A percentile compares a stretch with the other conserved stretches of the same genome.
Conservation (phyloP, 768 basidiomycete species). For the Mycena crocata region DNA sequence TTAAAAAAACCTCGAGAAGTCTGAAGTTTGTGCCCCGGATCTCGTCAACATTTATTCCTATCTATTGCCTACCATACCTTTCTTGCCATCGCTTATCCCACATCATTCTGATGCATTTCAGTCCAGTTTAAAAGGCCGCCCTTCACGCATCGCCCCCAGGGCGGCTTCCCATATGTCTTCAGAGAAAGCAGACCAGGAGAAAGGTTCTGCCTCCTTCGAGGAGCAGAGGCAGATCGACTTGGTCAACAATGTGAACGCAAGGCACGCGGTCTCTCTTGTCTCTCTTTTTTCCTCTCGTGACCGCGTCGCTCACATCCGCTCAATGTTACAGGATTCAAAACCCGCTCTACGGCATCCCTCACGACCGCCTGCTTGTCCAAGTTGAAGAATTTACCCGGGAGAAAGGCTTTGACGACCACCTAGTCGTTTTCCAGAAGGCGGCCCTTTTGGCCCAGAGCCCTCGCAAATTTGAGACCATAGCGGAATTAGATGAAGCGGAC, state of each 20-base stretch:
- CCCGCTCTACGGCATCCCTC: constrained; percentile 59
- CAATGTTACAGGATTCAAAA: constrained; percentile 15
- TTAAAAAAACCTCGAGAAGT: background rate
- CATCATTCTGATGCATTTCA: background rate
- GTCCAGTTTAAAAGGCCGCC: background rate
- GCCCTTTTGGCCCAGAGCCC: constrained; percentile 82
- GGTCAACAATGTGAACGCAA: constrained; percentile 56
- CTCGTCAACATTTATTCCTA: constrained; percentile 9
- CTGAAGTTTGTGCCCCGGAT: background rate
- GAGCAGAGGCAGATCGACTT: constrained; percentile 40
- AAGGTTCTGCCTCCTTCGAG: background rate
- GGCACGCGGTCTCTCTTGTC: constrained; percentile 40
- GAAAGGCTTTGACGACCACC: constrained; percentile 57
- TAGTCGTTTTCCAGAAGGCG: constrained; percentile 68
- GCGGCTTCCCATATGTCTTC: constrained; percentile 19
- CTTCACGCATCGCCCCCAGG: background rate
- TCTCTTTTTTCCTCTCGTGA: background rate
- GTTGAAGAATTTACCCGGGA: constrained; percentile 71
- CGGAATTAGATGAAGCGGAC: constrained; percentile 52
- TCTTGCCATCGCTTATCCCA: background rate
- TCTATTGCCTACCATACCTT: background rate
- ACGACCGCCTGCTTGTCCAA: constrained; percentile 67
- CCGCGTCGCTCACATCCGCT: background rate
- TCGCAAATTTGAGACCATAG: constrained; percentile 54
- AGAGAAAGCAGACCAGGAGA: constrained; percentile 28